phyloP scores from a whole-genome alignment of 352 stramenopile genomes.

The Pythium phragmiticola region DNA sequence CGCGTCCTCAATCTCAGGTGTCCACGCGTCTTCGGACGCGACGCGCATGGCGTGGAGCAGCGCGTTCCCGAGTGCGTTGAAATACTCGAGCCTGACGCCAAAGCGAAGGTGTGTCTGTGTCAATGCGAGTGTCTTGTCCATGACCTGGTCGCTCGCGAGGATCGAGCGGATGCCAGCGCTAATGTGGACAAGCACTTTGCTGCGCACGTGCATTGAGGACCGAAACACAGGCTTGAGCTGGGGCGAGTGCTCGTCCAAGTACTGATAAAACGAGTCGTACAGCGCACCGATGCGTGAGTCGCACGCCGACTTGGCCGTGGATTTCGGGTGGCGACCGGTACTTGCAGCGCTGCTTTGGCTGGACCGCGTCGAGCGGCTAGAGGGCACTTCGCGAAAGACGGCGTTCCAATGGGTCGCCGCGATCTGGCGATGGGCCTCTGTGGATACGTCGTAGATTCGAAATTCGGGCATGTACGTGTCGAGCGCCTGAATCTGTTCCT shows the following conservation, averaged over 20 bases:
- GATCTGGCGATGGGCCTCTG: conserved; percentile 29
- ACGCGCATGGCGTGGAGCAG: conserved; percentile 44
- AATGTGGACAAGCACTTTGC: conserved; percentile 91
- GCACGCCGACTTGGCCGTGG: conserved; percentile 12
- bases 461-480: conserved; percentile 43
- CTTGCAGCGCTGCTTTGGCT: conserved; percentile 21
- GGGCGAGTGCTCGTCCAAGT: conserved; percentile 45
- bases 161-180: conserved; percentile 51
- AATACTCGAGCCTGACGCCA: conserved; percentile 49
- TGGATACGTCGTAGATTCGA: conserved; percentile 40
- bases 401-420: conserved; percentile 42
- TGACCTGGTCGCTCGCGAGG: conserved; percentile 46
- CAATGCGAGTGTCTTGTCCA: conserved; percentile 58
- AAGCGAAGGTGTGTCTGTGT: conserved; percentile 50
- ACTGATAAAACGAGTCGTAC: conserved; percentile 52
- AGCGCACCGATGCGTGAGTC: conserved; percentile 22
- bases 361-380: conserved; percentile 13
- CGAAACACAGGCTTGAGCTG: conserved; percentile 52
- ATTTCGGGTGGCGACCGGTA: not conserved
- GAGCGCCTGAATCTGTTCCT: conserved; percentile 30
- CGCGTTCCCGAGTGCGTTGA: conserved; percentile 36
- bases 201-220: conserved; percentile 57
- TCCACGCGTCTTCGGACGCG: conserved; percentile 40
- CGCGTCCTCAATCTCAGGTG: conserved; percentile 40
- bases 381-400: conserved; percentile 25